phyloP scores from a whole-genome alignment of 768 basidiomycete species.

The Rhodocollybia butyracea region DNA sequence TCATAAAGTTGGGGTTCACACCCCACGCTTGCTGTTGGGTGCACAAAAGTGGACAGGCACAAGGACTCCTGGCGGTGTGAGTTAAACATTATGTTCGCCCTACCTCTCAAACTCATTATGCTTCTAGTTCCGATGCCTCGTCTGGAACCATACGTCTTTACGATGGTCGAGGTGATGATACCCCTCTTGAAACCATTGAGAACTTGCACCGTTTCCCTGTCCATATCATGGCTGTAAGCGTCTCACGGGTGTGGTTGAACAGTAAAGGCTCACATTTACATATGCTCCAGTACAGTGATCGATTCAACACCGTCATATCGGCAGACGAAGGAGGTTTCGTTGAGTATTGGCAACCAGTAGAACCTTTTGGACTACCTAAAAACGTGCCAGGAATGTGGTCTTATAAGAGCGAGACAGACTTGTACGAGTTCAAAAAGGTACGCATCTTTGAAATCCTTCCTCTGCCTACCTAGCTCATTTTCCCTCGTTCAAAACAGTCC shows the following conservation, averaged over 20 bases:
- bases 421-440: conserved; percentile 99
- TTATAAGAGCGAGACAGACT: conserved; percentile 86
- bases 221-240: conserved; percentile 82
- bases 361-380: conserved; percentile 84
- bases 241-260: neutral
- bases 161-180: conserved; percentile 85
- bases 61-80: conserved; percentile 85
- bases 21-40: conserved; percentile 96
- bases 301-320: conserved; percentile 88
- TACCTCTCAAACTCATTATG: conserved; percentile 11
- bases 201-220: conserved; percentile 86
- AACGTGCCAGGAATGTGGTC: conserved; percentile 80
- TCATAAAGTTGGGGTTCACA: conserved; percentile 82
- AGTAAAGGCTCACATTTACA: neutral
- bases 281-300: conserved; percentile 74
- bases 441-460: conserved; percentile 6
- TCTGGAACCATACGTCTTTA: conserved; percentile 82
- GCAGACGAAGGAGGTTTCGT: conserved; percentile 94
- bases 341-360: conserved; percentile 92
- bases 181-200: conserved; percentile 71
- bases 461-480: neutral
- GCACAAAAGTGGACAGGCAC: conserved; percentile 83
- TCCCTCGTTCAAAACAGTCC: conserved; percentile 45
- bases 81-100: conserved; percentile 19
- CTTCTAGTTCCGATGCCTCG: conserved; percentile 68